Percentiles rank a stretch among this genome's conserved stretches.
Conservation (phyloP, 331 rosid species). For the Rosa hybrid region DNA sequence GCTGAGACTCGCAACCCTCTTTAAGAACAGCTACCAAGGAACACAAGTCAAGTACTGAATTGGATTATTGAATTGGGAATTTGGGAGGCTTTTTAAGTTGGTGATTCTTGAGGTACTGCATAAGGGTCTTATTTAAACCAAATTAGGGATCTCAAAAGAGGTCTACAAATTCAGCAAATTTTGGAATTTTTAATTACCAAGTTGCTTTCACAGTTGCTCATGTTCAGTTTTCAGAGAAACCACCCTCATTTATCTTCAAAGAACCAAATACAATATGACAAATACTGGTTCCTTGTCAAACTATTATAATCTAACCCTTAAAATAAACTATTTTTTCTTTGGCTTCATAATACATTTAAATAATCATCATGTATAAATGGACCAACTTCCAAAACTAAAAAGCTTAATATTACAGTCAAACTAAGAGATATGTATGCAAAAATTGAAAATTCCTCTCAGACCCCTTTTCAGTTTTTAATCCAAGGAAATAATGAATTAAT, state of each 20-base stretch:
- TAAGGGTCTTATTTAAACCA: conserved; percentile 31
- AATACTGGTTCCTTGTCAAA: conserved; percentile 53
- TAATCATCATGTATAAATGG: conserved; percentile 27
- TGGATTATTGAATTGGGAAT: conserved; percentile 20
- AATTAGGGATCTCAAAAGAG: conserved; percentile 48
- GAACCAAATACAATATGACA: conserved; percentile 55
- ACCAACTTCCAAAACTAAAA: conserved; percentile 31
- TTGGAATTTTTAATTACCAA: conserved; percentile 28
- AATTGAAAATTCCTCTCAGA: conserved; percentile 21
- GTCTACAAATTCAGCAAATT: conserved; percentile 44
- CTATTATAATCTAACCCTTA: not conserved
- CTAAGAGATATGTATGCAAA: conserved; percentile 24
- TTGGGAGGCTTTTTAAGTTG: conserved; percentile 8
- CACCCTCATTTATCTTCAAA: conserved; percentile 42
- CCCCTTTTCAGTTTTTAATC: conserved; percentile 11
- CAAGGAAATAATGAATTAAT: not conserved
- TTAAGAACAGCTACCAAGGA: conserved; percentile 30
- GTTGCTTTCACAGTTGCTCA: conserved; percentile 40
- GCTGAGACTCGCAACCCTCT: conserved; percentile 19
- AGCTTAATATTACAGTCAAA: conserved; percentile 34
- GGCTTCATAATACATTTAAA: conserved; percentile 14
- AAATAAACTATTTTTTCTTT: conserved; percentile 9
- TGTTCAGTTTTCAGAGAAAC: conserved; percentile 27
- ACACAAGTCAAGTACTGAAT: conserved; percentile 40
- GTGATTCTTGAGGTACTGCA: conserved; percentile 27